These are phyloP conservation scores for Dalbergia cultrata DNA, from an alignment of 306 rosid species.

Conservation along the genomic window DNA sequence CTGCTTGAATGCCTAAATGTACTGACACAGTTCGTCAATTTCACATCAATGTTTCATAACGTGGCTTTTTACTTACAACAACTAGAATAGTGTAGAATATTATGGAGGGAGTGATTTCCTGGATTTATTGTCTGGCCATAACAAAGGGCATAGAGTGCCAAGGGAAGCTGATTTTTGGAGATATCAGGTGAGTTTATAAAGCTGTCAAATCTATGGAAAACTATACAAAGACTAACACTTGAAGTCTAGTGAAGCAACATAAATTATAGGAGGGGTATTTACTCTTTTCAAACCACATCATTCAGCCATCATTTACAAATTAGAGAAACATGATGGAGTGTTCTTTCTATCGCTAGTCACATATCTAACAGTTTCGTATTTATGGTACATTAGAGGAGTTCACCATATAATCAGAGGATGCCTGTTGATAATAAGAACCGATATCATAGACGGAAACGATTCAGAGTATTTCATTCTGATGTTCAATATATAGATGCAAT, in stretches of 20 bases:
- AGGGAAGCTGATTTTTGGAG: neutral
- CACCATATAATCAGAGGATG: neutral
- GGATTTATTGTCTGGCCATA: neutral
- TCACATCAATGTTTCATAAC: neutral
- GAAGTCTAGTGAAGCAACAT: neutral
- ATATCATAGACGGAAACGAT: conserved; percentile 5
- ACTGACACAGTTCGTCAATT: neutral
- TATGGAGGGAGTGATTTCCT: neutral
- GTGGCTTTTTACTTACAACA: neutral
- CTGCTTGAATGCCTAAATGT: neutral
- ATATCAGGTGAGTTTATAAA: neutral
- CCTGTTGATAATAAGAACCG: neutral
- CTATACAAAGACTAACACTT: neutral
- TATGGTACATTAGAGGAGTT: conserved; percentile 7
- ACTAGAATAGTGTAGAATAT: neutral
- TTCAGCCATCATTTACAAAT: conserved; percentile 15
- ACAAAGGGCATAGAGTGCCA: neutral
- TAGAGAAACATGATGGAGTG: neutral
- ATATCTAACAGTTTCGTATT: conserved; percentile 34
- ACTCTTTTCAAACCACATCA: conserved; percentile 20
- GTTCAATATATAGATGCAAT: neutral
- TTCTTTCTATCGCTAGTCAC: conserved; percentile 24
- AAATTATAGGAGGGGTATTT: conserved; percentile 8
- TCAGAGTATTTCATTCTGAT: conserved; percentile 7
- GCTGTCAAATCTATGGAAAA: conserved; percentile 13